Percentiles rank a stretch among this genome's conserved stretches.
phyloP scores from a whole-genome alignment of 768 basidiomycete genomes.

The Termitomyces sp. region DNA sequence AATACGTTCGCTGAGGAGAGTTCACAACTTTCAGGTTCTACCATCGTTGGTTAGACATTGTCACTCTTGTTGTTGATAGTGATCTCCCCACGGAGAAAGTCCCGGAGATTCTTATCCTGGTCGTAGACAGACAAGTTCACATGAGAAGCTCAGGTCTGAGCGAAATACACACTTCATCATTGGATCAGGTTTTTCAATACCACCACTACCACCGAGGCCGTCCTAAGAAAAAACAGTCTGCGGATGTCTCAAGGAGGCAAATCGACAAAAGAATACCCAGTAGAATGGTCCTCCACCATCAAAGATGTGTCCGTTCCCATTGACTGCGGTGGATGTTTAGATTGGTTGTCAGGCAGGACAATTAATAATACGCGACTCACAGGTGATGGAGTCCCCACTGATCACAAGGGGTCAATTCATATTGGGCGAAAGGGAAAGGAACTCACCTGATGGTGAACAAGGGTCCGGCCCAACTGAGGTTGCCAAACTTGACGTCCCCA shows the following conservation, averaged over 20 bases:
- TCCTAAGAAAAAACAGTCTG: constrained; percentile 22
- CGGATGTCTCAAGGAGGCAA: neutral
- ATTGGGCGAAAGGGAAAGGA: neutral
- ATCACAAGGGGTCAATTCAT: neutral
- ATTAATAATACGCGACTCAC: constrained; percentile 23
- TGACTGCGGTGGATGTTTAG: constrained; percentile 19
- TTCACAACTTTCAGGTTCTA: constrained; percentile 37
- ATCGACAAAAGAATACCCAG: constrained; percentile 24
- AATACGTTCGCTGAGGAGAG: constrained; percentile 33
- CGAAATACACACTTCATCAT: constrained; percentile 34
- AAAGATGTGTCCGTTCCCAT: constrained; percentile 35
- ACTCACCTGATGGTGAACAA: constrained; percentile 44
- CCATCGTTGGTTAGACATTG: constrained; percentile 1
- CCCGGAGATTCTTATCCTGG: constrained; percentile 33
- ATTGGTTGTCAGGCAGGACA: neutral
- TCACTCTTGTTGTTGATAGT: neutral
- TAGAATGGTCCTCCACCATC: constrained; percentile 39
- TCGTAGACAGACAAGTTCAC: neutral
- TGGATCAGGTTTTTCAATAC: constrained; percentile 33
- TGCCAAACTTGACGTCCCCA: constrained; percentile 55
- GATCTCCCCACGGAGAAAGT: constrained; percentile 23
- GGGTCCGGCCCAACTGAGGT: constrained; percentile 45
- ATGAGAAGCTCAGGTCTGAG: neutral
- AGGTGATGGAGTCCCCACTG: constrained; percentile 44
- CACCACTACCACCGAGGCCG: constrained; percentile 32